A percentile compares a stretch with the other conserved stretches of the same genome.
Conservation (phyloP, 2,329 filamentous ascomycete species). For the Epichloe uncinata region DNA sequence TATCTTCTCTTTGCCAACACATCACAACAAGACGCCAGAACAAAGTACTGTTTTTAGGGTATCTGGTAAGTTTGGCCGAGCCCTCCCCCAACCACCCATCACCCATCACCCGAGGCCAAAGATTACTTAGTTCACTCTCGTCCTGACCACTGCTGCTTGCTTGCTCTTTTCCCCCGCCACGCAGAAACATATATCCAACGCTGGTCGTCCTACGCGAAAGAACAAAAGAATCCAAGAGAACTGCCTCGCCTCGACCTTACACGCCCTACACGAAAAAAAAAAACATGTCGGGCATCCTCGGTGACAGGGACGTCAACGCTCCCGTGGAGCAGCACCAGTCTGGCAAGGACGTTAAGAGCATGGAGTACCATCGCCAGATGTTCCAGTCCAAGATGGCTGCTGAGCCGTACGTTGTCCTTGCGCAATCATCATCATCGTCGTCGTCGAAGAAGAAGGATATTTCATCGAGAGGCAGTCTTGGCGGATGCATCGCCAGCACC, state of each 20-base stretch:
- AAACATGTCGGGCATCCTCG: conserved; percentile 47
- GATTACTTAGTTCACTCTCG: neutral
- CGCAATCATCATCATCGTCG: too few species aligned
- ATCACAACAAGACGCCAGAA: neutral
- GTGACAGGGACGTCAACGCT: conserved; percentile 53
- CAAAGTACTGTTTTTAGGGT: too few species aligned
- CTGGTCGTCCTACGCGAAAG: neutral
- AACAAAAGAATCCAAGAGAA: neutral
- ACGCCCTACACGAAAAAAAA: neutral
- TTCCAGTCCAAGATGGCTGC: conserved; percentile 59
- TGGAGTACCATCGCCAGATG: conserved; percentile 68
- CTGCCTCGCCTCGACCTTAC: neutral
- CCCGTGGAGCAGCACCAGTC: conserved; percentile 22
- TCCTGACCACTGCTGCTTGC: neutral
- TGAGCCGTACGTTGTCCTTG: conserved; percentile 40
- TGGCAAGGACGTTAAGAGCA: conserved; percentile 44
- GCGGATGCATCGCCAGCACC: neutral
- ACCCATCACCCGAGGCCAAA: neutral
- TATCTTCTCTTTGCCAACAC: neutral
- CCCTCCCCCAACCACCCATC: too few species aligned
- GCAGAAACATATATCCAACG: conserved; percentile 4
- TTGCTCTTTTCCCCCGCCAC: neutral
- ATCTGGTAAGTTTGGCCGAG: neutral
- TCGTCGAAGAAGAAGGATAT: neutral
- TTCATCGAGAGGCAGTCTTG: neutral